Conservation (phyloP, 495 filamentous ascomycete species). For the Clavariopsis aquatica region DNA sequence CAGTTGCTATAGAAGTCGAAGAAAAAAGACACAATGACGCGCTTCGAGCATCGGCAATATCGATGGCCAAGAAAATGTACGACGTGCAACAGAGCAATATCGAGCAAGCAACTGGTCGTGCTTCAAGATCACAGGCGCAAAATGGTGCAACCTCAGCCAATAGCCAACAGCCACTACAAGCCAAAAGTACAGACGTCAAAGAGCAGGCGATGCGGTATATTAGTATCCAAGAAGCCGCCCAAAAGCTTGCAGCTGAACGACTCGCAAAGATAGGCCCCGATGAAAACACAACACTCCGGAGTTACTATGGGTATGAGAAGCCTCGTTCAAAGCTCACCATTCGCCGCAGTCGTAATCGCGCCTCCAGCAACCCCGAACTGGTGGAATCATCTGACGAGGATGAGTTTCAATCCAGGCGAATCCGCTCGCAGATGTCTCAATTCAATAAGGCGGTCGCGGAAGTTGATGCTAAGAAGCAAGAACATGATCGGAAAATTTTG, state of each 20-base stretch:
- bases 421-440: conserved; percentile 76
- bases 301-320: conserved; percentile 67
- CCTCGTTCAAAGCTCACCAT: conserved; percentile 59
- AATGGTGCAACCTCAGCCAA: conserved; percentile 50
- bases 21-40: conserved; percentile 70
- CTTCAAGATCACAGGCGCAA: conserved; percentile 37
- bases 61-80: conserved; percentile 88
- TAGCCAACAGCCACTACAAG: conserved; percentile 43
- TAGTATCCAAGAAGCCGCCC: conserved; percentile 77
- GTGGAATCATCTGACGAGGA: conserved; percentile 58
- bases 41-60: conserved; percentile 76
- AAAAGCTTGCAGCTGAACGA: conserved; percentile 79
- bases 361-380: conserved; percentile 65
- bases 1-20: conserved; percentile 68
- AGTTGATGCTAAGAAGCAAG: conserved; percentile 74
- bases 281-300: conserved; percentile 66
- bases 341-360: conserved; percentile 59
- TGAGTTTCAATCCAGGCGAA: conserved; percentile 65
- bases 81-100: conserved; percentile 60
- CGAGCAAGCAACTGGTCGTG: conserved; percentile 45
- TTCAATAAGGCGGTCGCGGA: conserved; percentile 67
- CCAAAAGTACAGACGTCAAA: conserved; percentile 41
- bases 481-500: conserved; percentile 69
- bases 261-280: conserved; percentile 71
- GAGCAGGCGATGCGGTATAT: conserved; percentile 53